Conservation (phyloP, 1,284 basidiomycete genomes). For the Cryptococcus neoformans region DNA sequence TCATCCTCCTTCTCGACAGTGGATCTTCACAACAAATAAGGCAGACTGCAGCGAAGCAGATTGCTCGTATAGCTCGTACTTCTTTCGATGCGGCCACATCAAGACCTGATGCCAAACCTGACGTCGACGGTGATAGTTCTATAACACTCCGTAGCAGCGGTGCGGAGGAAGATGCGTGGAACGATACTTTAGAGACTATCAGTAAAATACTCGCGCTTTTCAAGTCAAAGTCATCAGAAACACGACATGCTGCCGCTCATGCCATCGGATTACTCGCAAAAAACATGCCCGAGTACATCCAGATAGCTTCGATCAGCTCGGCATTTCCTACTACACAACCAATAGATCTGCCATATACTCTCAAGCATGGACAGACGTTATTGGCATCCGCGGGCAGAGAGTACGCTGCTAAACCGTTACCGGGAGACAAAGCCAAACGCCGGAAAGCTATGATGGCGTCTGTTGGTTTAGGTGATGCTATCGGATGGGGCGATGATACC, state of each 20-base stretch:
- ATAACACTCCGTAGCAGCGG: slow-evolving; percentile 13
- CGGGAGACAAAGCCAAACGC: slow-evolving; percentile 39
- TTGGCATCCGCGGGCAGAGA: slow-evolving; percentile 45
- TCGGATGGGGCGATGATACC: slow-evolving; percentile 42
- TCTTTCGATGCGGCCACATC: slow-evolving; percentile 20
- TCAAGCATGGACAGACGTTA: slow-evolving; percentile 23
- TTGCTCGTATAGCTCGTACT: slow-evolving; percentile 44
- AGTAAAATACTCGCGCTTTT: slow-evolving; percentile 46
- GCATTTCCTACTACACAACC: slow-evolving; percentile 2
- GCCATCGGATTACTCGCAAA: slow-evolving; percentile 43
- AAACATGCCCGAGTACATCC: slow-evolving; percentile 29
- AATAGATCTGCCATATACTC: slow-evolving; percentile 23
- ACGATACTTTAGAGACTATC: slow-evolving; percentile 44
- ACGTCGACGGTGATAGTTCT: slow-evolving; percentile 1
- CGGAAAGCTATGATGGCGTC: slow-evolving; percentile 46
- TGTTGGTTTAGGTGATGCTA: slow-evolving; percentile 39
- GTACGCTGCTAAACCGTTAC: slow-evolving; percentile 38
- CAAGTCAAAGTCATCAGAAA: slow-evolving; percentile 43
- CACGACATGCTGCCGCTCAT: slow-evolving; percentile 44
- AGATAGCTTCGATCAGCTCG: slow-evolving; percentile 1
- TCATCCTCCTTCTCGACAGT: slow-evolving; percentile 48
- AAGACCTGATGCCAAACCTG: slow-evolving; percentile 6
- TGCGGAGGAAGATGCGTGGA: slow-evolving; percentile 44
- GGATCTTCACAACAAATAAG: slow-evolving; percentile 47
- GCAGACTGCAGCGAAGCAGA: slow-evolving; percentile 48